Conservation (phyloP, 176 grass and related monocot species). For the Paspalum vaginatum region DNA sequence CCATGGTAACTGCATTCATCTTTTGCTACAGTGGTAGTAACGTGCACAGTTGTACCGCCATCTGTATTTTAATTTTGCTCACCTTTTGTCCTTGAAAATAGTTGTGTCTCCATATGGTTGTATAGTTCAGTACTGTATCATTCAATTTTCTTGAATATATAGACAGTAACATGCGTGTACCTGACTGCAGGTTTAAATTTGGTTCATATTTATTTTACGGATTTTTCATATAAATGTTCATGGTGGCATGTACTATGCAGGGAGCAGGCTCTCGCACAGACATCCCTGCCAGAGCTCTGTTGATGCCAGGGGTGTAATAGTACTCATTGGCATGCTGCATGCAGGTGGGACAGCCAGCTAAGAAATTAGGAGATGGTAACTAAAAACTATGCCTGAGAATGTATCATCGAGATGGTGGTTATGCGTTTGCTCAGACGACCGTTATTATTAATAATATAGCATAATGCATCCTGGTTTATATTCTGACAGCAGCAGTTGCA, state of each 20-base stretch:
- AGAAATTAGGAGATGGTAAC: neutral
- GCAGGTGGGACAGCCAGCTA: neutral
- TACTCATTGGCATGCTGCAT: neutral
- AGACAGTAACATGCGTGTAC: neutral
- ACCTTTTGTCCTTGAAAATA: constrained; percentile 21
- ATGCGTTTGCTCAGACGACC: neutral
- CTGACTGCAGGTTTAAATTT: neutral
- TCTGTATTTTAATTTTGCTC: neutral
- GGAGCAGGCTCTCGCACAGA: neutral
- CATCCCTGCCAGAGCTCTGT: constrained; percentile 16
- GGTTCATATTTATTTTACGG: neutral
- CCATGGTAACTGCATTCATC: neutral
- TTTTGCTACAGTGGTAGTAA: neutral
- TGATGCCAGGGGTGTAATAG: neutral
- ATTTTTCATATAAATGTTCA: neutral
- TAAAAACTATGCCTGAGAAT: neutral
- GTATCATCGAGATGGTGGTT: neutral
- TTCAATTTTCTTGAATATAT: constrained; percentile 16
- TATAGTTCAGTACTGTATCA: neutral
- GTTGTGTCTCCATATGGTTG: neutral
- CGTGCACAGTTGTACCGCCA: neutral
- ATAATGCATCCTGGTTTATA: neutral
- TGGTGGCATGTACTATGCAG: neutral
- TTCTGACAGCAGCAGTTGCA: neutral
- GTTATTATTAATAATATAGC: neutral